Base-by-base conservation (phyloP, 2,329 filamentous ascomycete species). In the Penicillium italicum region DNA sequence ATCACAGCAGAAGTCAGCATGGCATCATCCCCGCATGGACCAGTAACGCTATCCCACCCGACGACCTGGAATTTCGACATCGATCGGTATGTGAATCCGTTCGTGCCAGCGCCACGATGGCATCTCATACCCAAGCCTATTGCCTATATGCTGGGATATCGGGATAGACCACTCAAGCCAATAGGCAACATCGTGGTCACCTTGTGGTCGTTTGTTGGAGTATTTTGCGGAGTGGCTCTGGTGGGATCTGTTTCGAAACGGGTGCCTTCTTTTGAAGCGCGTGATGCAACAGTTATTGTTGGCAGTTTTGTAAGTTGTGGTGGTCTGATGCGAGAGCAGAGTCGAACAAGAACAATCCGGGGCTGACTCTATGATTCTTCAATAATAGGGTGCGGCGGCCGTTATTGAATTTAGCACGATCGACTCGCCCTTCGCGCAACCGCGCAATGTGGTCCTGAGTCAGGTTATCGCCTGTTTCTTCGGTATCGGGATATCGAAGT, bases 391-490 rank as follows among this genome's bases (percentile, higher is more conserved):
- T 49, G 88, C 88, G 5, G 85, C 87, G 3, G 88, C 88, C 14
- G 86, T 91, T n/a, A 80, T 91, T 36, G 82, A 89, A 65, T 91
- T 89, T 71, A 85, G 86, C 64, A 80, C 84, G 44, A 86, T 90
- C 62, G 84, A 88, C 47, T 87, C 87, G 0, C 87, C 88, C 0
- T 81, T 91, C 28, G 80, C 88, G 0, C 88, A 91, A 66, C 89
- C 89, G 1, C 85, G 88, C 24, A 90, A 87, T 69, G 80, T 83
- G 40, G 69, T 91, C 14, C 58, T 86, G 7, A 85, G 87, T n/a
- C 88, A 91, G 67, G 52, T 88, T 30, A 69, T 90, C 40, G 79
- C 85, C 1, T 80, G 84, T 11, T 36, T 85, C 4, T 74, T 86
- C 33, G 88, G 87, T 10, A 78, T 90, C 12, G 72, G 74, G 28